Percentiles rank a stretch among this genome's conserved stretches.
These are phyloP conservation scores for Cordyceps pruinosa DNA, from an alignment of 2,329 filamentous ascomycete genomes.

Conservation along the genomic window DNA sequence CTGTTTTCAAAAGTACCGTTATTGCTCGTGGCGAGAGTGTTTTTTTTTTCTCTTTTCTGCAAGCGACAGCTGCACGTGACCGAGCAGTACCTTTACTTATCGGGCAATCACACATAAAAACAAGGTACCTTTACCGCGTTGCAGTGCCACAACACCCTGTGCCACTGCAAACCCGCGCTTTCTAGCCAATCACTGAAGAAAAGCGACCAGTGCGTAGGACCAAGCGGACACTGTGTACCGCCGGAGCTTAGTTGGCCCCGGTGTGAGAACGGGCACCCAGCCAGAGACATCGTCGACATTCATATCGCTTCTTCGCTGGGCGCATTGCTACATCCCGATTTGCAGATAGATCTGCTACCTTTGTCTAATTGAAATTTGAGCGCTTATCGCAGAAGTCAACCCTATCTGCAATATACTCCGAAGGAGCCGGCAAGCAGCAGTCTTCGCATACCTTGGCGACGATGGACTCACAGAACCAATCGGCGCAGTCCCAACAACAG, in stretches of 20 bases:
- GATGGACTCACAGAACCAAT: conserved; percentile 38
- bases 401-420: not conserved
- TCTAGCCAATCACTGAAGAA: not conserved
- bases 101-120: too few relatives aligned
- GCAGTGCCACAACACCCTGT: too few relatives aligned
- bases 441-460: conserved; percentile 3
- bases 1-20: too few relatives aligned
- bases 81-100: too few relatives aligned
- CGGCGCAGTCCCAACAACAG: conserved; percentile 50
- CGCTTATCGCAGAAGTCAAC: not conserved
- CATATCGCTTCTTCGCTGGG: conserved; percentile 1
- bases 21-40: too few relatives aligned
- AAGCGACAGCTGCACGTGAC: too few relatives aligned
- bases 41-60: too few relatives aligned
- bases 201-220: not conserved
- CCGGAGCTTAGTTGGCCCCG: conserved; percentile 7
- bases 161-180: not conserved
- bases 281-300: conserved; percentile 5
- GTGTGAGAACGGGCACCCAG: not conserved
- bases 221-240: conserved; percentile 3
- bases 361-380: not conserved
- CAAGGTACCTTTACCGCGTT: too few relatives aligned
- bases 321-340: not conserved
- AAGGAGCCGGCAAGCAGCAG: not conserved
- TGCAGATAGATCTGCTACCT: not conserved